phyloP scores from a whole-genome alignment of 805 yeast genomes.

The Spathaspora girioi region DNA sequence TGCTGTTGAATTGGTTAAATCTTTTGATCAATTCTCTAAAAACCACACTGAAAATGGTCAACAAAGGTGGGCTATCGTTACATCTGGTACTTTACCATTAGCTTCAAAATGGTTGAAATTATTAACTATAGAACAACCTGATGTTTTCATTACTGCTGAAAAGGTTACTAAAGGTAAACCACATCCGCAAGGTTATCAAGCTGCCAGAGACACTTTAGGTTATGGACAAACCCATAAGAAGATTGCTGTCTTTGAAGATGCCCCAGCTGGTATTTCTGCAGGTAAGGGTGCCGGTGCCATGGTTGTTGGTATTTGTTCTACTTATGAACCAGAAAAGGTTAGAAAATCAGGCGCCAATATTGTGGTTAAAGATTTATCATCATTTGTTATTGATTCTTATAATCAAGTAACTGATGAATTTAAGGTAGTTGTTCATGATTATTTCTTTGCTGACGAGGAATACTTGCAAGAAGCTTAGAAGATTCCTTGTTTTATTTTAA shows the following conservation, averaged over 20 bases:
- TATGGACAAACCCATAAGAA: constrained; percentile 31
- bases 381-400: constrained; percentile 58
- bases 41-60: constrained; percentile 37
- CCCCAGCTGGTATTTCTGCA: constrained; percentile 83
- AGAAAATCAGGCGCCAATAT: constrained; percentile 77
- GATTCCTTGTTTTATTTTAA: not conserved
- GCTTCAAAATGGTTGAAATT: constrained; percentile 77
- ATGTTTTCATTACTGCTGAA: constrained; percentile 78
- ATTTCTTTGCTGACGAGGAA: constrained; percentile 32
- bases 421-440: constrained; percentile 37
- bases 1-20: constrained; percentile 58
- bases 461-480: constrained; percentile 6
- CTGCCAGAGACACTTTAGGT: constrained; percentile 49
- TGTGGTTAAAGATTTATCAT: constrained; percentile 69
- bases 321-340: constrained; percentile 67
- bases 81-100: constrained; percentile 75
- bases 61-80: constrained; percentile 82
- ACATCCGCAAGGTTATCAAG: constrained; percentile 75
- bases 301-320: constrained; percentile 79
- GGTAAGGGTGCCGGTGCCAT: constrained; percentile 82
- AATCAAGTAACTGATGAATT: constrained; percentile 39
- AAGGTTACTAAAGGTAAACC: constrained; percentile 81
- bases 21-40: constrained; percentile 47
- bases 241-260: constrained; percentile 79
- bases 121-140: constrained; percentile 58